Percentiles rank a stretch among this genome's conserved stretches.
Conservation (phyloP, 352 stramenopile genomes). For the Phytophthora vignae region DNA sequence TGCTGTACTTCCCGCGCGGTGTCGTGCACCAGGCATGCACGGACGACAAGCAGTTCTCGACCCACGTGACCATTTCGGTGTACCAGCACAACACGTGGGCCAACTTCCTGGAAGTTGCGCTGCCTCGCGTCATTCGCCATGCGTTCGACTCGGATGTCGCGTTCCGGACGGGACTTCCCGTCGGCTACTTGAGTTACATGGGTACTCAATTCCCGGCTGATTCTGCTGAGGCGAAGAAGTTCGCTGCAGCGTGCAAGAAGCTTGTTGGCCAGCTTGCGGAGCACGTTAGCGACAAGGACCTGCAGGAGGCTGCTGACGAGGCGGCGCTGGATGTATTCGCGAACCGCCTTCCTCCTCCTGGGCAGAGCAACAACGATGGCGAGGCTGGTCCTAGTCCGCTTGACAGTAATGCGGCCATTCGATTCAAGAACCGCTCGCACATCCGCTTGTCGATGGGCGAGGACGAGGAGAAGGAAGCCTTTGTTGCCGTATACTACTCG, state of each 20-base stretch:
- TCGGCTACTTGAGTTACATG: conserved; percentile 80
- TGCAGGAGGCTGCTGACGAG: conserved; percentile 80
- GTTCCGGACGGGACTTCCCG: conserved; percentile 77
- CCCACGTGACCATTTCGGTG: conserved; percentile 89
- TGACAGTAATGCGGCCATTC: conserved; percentile 53
- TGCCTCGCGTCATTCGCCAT: conserved; percentile 79
- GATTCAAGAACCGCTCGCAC: conserved; percentile 75
- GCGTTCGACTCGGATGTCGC: conserved; percentile 80
- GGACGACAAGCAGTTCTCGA: conserved; percentile 81
- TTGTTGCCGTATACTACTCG: conserved; percentile 79
- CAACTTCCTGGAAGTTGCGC: conserved; percentile 86
- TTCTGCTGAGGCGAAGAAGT: conserved; percentile 53
- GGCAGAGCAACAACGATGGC: conserved; percentile 19
- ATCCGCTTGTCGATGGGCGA: conserved; percentile 72
- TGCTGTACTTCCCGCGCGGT: conserved; percentile 88
- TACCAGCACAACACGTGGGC: conserved; percentile 91
- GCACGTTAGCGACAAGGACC: conserved; percentile 55
- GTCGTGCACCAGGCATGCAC: conserved; percentile 86
- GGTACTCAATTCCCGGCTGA: conserved; percentile 67
- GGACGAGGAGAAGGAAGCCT: conserved; percentile 65
- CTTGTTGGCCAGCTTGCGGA: conserved; percentile 61
- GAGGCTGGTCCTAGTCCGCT: conserved; percentile 51
- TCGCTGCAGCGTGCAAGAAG: conserved; percentile 54
- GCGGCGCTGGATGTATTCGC: conserved; percentile 79
- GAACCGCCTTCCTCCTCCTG: conserved; percentile 72